Percentiles rank a stretch among this genome's conserved stretches.
phyloP scores from a whole-genome alignment of 257 asterid genomes.

The Echites panduratus region DNA sequence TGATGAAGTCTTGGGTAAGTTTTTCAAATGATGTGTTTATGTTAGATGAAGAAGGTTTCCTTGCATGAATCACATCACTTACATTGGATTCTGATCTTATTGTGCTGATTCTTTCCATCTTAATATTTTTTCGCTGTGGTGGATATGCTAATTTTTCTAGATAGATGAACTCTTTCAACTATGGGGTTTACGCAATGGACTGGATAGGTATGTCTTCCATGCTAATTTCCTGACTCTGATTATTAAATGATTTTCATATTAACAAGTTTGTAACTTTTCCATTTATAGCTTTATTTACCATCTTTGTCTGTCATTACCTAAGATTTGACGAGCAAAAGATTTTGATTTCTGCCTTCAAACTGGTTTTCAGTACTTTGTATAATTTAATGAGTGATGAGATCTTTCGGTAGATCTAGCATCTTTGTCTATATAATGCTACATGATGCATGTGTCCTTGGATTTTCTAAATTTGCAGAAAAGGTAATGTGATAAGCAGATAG shows the following conservation, averaged over 20 bases:
- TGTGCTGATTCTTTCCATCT: background rate
- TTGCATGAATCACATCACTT: no score
- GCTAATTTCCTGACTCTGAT: background rate
- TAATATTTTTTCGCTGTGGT: constrained; percentile 47
- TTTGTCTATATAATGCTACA: background rate
- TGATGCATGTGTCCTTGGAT: background rate
- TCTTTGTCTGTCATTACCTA: background rate
- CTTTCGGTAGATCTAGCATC: background rate
- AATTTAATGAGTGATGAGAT: background rate
- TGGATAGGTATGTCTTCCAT: constrained; percentile 72
- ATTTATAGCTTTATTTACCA: background rate
- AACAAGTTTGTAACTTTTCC: background rate
- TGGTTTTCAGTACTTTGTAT: background rate
- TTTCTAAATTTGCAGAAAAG: background rate
- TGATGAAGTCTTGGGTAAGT: no score
- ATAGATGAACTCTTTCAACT: constrained; percentile 62
- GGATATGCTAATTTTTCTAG: constrained; percentile 81
- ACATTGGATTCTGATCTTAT: background rate
- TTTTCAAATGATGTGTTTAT: no score
- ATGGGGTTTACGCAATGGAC: constrained; percentile 95
- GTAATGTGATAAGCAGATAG: background rate
- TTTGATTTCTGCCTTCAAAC: background rate
- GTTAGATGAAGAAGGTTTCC: no score
- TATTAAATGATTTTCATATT: background rate
- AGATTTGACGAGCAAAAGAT: background rate